These are phyloP conservation scores for Calonectria hongkongensis DNA, from an alignment of 2,329 filamentous ascomycete species.

Conservation along the genomic window DNA sequence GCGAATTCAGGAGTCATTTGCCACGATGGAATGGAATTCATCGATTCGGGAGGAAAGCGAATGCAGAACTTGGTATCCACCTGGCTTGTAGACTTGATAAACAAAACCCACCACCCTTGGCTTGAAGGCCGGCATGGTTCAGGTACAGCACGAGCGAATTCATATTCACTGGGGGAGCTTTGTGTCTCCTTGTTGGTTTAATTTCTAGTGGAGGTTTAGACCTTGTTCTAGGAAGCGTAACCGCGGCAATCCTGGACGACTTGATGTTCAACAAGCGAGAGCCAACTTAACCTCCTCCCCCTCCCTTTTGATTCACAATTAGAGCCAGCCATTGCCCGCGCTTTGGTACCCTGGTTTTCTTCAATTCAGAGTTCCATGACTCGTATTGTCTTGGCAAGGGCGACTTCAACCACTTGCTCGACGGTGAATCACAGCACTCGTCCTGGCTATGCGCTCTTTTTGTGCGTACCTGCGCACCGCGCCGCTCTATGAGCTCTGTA, in stretches of 20 bases:
- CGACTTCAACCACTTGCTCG: no score
- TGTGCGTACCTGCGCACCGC: not conserved
- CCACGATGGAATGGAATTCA: not conserved
- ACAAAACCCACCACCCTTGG: not conserved
- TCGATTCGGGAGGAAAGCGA: not conserved
- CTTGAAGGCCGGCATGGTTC: not conserved
- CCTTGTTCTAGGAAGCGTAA: not conserved
- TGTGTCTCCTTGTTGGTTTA: not conserved
- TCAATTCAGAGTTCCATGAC: no score
- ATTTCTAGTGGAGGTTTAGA: not conserved
- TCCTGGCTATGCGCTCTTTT: not conserved
- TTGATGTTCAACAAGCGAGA: no score
- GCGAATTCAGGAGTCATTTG: no score
- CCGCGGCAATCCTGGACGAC: not conserved
- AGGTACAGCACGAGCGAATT: not conserved
- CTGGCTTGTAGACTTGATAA: not conserved
- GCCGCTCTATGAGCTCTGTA: not conserved
- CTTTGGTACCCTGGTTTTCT: not conserved
- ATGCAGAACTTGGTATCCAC: not conserved
- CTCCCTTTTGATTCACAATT: not conserved
- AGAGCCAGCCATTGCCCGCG: not conserved
- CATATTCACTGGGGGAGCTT: not conserved
- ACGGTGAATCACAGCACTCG: slow-evolving; percentile 6
- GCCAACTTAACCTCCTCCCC: not conserved
- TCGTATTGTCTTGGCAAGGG: no score